Evolutionary conservation across 768 basidiomycete species (phyloP), one percentile per base, ranked within the genome.

Genomic region (Suillus paluster): DNA sequence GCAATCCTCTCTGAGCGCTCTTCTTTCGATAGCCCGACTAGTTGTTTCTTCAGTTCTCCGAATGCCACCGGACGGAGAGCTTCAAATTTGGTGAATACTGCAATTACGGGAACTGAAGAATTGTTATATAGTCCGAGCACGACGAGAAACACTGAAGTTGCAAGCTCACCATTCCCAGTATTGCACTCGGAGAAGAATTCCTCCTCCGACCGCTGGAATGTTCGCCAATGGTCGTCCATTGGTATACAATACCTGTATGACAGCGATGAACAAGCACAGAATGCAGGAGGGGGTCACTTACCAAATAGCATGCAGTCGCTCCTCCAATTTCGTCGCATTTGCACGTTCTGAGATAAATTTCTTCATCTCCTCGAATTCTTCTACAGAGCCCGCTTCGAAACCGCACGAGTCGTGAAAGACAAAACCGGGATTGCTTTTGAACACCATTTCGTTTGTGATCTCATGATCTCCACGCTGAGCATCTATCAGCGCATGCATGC

Each of bases 351-450:
- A 23, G 4, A 56, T n/a, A 27, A 56, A 56, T 5, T 56, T 25
- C 34, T 41, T 39, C 55, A 56, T 41, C n/a, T n/a, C 21, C 21
- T 21, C 6, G 36, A 41, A 56, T 10, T 56, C 33, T 5, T 56
- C 21, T 36, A 1, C 33, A 10, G 14, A 5, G 8, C 55, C 30
- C 14, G 54, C 55, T 23, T 56, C 36, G 17, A 56, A 56, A 36
- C n/a, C 39, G 3, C n/a, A 55, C 27, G 15, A 15, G 60, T 79
- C 77, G 49, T 79, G 78, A 55, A 79, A 78, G 48, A 76, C 68
- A 6, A 30, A 30, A 30, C 30, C 30, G 30, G 30, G 30, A 30
- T 30, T 30, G 30, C 30, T 30, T 30, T 30, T 30, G 30, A 30
- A 30, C 30, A 30, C 30, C 30, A 30, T 30, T 6, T 30, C 30